Conservation (phyloP, 192 early-diverging fungal species). For the Lunasporangiospora selenospora region DNA sequence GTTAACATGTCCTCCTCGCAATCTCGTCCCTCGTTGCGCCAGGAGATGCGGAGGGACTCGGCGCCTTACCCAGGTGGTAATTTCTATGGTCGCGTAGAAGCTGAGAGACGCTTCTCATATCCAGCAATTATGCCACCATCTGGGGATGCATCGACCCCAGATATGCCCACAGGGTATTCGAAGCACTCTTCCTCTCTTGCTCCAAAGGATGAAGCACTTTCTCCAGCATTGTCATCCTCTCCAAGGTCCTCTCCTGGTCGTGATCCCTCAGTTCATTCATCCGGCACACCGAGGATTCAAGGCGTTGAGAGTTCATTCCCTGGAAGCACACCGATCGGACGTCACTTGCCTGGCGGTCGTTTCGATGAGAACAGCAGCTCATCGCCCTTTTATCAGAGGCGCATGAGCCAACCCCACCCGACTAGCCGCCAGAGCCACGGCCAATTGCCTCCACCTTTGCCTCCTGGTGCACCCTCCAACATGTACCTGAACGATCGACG, state of each 20-base stretch:
- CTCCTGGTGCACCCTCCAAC: no score
- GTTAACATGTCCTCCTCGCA: slow-evolving; percentile 6
- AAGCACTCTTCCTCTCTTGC: no score
- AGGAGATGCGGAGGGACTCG: slow-evolving; percentile 19
- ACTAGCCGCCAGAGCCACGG: background rate
- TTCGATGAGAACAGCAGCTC: slow-evolving; percentile 6
- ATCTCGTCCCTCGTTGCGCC: slow-evolving; percentile 5
- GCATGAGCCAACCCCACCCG: slow-evolving; percentile 39
- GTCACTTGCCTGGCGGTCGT: no score
- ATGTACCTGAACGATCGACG: slow-evolving; percentile 18
- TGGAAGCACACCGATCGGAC: no score
- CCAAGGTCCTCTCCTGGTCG: slow-evolving; percentile 10
- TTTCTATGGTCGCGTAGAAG: background rate
- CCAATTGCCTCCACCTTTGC: slow-evolving; percentile 12
- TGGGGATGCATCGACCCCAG: slow-evolving; percentile 5
- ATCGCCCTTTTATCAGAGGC: slow-evolving; percentile 12
- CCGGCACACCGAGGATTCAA: background rate
- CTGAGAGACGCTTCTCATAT: slow-evolving; percentile 24
- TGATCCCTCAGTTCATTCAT: background rate
- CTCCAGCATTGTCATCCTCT: slow-evolving; percentile 12
- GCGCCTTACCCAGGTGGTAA: slow-evolving; percentile 8
- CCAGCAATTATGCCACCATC: slow-evolving; percentile 13
- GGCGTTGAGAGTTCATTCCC: background rate
- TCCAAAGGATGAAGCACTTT: background rate
- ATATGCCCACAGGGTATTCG: no score